Evolutionary conservation across 768 basidiomycete genomes (phyloP).

Genomic region (Trametes maxima): DNA sequence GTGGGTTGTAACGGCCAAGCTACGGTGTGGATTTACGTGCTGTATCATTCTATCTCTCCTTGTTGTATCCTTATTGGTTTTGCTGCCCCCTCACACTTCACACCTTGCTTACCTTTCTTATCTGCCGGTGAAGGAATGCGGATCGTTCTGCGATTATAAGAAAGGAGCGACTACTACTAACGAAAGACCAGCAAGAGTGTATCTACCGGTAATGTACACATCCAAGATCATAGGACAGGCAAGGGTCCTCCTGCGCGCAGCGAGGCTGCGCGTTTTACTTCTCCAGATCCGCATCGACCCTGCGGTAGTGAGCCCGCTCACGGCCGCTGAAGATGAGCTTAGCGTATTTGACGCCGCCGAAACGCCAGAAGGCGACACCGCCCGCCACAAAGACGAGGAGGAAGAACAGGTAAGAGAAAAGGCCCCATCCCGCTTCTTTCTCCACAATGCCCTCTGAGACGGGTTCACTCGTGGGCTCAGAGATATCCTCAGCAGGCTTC

Average conservation of each 20-base stretch:
- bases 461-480: constrained; percentile 20
- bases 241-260: neutral
- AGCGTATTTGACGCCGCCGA: constrained; percentile 51
- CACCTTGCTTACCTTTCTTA: no score
- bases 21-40: neutral
- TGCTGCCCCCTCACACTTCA: neutral
- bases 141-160: neutral
- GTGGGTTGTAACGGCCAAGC: neutral
- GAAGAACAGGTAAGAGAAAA: constrained; percentile 30
- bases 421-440: constrained; percentile 20
- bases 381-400: constrained; percentile 47
- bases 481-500: constrained; percentile 26
- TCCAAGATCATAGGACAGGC: neutral
- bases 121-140: neutral
- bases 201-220: neutral
- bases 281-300: constrained; percentile 20
- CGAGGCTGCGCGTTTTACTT: neutral
- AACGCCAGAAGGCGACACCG: constrained; percentile 47
- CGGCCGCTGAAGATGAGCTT: constrained; percentile 41
- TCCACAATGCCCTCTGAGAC: constrained; percentile 11
- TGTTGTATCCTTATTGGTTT: constrained; percentile 10
- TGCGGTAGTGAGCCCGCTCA: constrained; percentile 26
- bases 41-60: neutral
- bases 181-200: neutral
- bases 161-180: neutral